phyloP scores from a whole-genome alignment of 108 stramenopile genomes.

The Cyclotella atomus region DNA sequence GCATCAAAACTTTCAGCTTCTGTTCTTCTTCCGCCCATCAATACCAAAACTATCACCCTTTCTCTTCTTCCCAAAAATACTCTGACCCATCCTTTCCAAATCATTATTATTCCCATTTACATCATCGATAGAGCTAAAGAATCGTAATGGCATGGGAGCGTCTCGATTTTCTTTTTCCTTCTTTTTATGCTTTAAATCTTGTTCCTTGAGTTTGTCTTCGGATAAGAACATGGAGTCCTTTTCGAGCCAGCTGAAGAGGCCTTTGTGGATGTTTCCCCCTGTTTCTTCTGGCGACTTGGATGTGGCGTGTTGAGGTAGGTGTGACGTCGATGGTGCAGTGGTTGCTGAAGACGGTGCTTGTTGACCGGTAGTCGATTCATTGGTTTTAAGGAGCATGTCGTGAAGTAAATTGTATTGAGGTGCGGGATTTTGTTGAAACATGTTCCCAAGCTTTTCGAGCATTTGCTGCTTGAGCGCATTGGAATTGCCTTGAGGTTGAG shows the following conservation, averaged over 20 bases:
- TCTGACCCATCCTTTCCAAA: conserved; percentile 25
- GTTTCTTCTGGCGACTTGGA: neutral
- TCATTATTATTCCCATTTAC: too few relatives aligned
- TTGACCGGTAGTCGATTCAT: neutral
- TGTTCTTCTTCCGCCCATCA: neutral
- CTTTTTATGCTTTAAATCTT: conserved; percentile 18
- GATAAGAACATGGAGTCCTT: conserved; percentile 40
- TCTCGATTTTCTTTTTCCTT: conserved; percentile 10
- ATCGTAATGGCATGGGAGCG: conserved; percentile 40
- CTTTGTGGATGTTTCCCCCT: conserved; percentile 28
- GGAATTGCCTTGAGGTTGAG: neutral
- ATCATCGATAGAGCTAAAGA: conserved; percentile 28
- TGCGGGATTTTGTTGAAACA: neutral
- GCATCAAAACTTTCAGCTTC: neutral
- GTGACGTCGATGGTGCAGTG: too few relatives aligned
- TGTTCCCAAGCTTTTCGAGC: neutral
- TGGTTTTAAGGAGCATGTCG: neutral
- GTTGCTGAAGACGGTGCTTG: too few relatives aligned
- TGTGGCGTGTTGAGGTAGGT: too few relatives aligned
- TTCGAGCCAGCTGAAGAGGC: conserved; percentile 42
- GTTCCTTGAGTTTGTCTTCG: conserved; percentile 38
- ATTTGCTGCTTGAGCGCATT: conserved; percentile 1
- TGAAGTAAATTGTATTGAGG: neutral
- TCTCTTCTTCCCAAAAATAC: conserved; percentile 23
- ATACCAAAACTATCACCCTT: neutral